phyloP scores from a whole-genome alignment of 106 monocot genomes.

The Cymbidium sinense region DNA sequence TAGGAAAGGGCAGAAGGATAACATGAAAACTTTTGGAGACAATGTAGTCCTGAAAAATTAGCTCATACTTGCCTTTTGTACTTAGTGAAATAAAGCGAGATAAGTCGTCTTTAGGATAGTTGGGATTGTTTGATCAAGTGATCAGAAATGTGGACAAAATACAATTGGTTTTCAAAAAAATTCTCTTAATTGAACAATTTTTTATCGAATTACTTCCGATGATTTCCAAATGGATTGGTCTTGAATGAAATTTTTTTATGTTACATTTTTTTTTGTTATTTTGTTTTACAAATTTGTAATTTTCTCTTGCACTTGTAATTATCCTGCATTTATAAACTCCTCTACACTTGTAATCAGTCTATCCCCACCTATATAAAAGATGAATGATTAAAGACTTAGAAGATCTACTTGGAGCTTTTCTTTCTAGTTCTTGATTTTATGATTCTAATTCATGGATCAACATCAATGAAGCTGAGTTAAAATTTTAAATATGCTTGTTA shows the following conservation, averaged over 20 bases:
- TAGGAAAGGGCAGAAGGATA: too few relatives aligned
- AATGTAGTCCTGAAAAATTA: background rate
- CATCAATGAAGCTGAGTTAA: background rate
- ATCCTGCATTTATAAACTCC: background rate
- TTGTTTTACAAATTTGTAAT: background rate
- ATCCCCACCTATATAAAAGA: background rate
- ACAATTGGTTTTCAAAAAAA: background rate
- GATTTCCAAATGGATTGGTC: background rate
- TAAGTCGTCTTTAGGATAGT: background rate
- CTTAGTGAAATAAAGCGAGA: background rate
- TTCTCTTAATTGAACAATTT: background rate
- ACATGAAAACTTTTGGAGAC: background rate
- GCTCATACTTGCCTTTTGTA: background rate
- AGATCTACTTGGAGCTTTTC: background rate
- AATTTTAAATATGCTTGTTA: background rate
- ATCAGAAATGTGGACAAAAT: background rate
- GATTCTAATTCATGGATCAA: background rate
- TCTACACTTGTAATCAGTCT: background rate
- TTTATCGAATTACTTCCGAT: background rate
- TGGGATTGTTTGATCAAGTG: background rate
- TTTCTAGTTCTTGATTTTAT: background rate
- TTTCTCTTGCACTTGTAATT: background rate
- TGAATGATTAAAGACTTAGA: background rate
- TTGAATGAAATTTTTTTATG: background rate
- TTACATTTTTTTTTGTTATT: background rate